phyloP scores from a whole-genome alignment of 495 filamentous ascomycete species.

The Articulospora tetracladia region DNA sequence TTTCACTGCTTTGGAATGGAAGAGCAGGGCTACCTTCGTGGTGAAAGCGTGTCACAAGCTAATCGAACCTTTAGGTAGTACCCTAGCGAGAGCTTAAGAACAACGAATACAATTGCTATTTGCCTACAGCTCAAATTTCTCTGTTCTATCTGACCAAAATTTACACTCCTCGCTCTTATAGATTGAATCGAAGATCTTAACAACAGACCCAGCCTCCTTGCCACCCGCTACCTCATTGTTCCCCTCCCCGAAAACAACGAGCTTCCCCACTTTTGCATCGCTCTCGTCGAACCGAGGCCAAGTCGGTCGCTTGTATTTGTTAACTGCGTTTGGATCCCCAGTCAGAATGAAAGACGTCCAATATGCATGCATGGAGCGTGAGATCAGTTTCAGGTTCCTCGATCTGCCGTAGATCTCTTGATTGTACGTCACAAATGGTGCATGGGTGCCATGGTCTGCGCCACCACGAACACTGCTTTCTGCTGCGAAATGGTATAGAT shows the following conservation, averaged over 20 bases:
- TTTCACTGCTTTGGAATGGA: too few relatives aligned
- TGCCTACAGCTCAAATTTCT: slow-evolving; percentile 7
- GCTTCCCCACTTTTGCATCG: slow-evolving; percentile 3
- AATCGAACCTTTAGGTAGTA: too few relatives aligned
- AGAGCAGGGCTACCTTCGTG: too few relatives aligned
- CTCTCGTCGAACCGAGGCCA: slow-evolving; percentile 19
- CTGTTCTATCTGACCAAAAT: slow-evolving; percentile 49
- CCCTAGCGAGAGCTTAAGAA: background rate
- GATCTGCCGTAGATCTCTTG: slow-evolving; percentile 34
- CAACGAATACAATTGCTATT: background rate
- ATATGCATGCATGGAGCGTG: slow-evolving; percentile 50
- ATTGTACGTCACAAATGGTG: slow-evolving; percentile 52
- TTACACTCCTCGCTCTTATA: slow-evolving; percentile 45
- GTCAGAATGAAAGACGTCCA: slow-evolving; percentile 51
- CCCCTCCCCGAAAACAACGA: slow-evolving; percentile 57
- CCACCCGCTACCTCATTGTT: slow-evolving; percentile 55
- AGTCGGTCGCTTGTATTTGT: slow-evolving; percentile 7
- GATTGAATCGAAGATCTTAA: slow-evolving; percentile 36
- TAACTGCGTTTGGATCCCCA: slow-evolving; percentile 46
- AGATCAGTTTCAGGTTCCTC: slow-evolving; percentile 41
- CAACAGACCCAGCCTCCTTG: slow-evolving; percentile 35
- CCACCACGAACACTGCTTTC: slow-evolving; percentile 40
- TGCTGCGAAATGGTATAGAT: slow-evolving; percentile 57
- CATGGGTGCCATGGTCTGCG: slow-evolving; percentile 59
- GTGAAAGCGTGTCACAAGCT: too few relatives aligned